These are phyloP conservation scores for Lentinula detonsa DNA, from an alignment of 768 basidiomycete genomes.

Conservation along the genomic window DNA sequence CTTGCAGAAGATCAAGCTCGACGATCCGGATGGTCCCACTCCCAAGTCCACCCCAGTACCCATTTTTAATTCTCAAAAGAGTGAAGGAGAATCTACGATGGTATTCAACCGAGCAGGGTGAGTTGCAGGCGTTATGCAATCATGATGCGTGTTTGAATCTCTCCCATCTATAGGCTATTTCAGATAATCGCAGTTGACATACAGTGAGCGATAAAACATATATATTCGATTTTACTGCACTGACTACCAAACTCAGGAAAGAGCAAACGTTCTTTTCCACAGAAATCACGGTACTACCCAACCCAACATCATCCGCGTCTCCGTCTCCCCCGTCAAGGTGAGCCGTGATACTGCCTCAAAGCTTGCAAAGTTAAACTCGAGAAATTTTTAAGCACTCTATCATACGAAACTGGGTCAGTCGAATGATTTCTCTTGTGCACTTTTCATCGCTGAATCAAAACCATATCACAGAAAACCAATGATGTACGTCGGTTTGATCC, in stretches of 20 bases:
- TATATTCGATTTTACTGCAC: background rate
- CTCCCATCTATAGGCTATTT: background rate
- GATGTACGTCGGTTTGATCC: background rate
- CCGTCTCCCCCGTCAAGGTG: background rate
- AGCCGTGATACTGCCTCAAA: background rate
- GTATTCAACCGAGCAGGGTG: background rate
- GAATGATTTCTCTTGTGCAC: too few species aligned
- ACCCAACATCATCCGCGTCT: background rate
- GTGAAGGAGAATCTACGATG: background rate
- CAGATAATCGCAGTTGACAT: background rate
- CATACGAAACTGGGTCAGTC: background rate
- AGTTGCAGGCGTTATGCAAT: background rate
- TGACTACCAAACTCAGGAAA: background rate
- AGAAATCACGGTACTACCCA: background rate
- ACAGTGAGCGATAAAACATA: background rate
- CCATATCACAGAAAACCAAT: background rate
- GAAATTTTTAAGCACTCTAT: background rate
- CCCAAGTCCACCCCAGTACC: background rate
- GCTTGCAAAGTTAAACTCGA: too few species aligned
- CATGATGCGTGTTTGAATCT: background rate
- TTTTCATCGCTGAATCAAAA: background rate
- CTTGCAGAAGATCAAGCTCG: slow-evolving; percentile 4
- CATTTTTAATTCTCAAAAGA: background rate
- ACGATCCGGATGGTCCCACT: background rate
- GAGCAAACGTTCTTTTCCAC: background rate